phyloP scores from a whole-genome alignment of 108 stramenopile genomes.

The Skeletonema menzelii region DNA sequence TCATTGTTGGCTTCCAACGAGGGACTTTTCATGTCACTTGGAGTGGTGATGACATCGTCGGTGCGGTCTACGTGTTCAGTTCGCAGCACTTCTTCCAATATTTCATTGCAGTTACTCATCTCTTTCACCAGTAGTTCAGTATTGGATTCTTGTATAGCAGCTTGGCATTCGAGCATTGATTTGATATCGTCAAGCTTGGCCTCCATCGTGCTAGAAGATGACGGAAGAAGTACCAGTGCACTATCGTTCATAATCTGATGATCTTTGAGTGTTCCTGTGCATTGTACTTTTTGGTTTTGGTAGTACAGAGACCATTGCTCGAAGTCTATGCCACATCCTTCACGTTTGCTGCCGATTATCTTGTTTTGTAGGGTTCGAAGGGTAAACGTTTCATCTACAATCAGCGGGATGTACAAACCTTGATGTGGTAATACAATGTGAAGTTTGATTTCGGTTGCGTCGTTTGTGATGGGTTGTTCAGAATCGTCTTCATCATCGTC shows the following conservation, averaged over 20 bases:
- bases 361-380: conserved; percentile 35
- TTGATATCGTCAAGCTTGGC: conserved; percentile 27
- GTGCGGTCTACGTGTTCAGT: not conserved
- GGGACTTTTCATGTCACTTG: not conserved
- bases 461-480: not conserved
- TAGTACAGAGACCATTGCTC: conserved; percentile 15
- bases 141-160: conserved; percentile 9
- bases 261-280: conserved; percentile 19
- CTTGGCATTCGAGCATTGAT: conserved; percentile 12
- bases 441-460: conserved; percentile 16
- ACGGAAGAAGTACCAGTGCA: conserved; percentile 24
- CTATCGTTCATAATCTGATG: conserved; percentile 11
- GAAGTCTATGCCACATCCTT: conserved; percentile 2
- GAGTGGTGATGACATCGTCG: not conserved
- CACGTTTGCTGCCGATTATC: not conserved
- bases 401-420: conserved; percentile 18
- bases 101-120: conserved; percentile 3
- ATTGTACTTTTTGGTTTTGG: conserved; percentile 16
- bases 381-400: conserved; percentile 19
- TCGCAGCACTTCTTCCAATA: not conserved
- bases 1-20: not conserved
- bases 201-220: not conserved
- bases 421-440: conserved; percentile 35
- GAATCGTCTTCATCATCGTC: not conserved
- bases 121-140: conserved; percentile 1